phyloP scores from a whole-genome alignment of 257 asterid genomes.

The Echites panduratus region DNA sequence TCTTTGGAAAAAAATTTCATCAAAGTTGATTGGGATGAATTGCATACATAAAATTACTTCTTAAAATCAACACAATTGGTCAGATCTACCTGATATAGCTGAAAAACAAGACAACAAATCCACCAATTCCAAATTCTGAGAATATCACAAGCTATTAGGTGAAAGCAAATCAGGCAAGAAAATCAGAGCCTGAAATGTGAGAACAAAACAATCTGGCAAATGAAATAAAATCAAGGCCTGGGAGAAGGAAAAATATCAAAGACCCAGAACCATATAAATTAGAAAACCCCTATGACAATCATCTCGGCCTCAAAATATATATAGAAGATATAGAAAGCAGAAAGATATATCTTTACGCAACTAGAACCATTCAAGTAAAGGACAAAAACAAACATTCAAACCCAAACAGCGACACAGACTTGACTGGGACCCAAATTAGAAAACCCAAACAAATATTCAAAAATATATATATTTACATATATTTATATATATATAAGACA shows the following conservation, averaged over 20 bases:
- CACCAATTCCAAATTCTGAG: background rate
- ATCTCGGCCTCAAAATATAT: slow-evolving; percentile 8
- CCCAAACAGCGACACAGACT: background rate
- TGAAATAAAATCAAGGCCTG: slow-evolving; percentile 7
- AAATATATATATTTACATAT: too few relatives aligned
- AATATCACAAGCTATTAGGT: background rate
- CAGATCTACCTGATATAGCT: slow-evolving; percentile 18
- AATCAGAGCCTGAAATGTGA: background rate
- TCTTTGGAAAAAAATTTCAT: background rate
- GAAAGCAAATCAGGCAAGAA: background rate
- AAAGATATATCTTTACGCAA: slow-evolving; percentile 19
- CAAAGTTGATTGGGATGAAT: background rate
- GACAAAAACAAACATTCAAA: too few relatives aligned
- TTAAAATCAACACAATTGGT: slow-evolving; percentile 5
- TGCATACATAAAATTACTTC: background rate
- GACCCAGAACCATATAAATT: slow-evolving; percentile 6
- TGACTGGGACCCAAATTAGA: background rate
- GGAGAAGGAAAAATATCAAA: background rate
- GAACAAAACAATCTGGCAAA: background rate
- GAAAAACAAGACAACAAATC: slow-evolving; percentile 3
- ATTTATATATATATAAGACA: too few relatives aligned
- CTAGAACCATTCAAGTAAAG: slow-evolving; percentile 1
- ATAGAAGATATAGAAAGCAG: background rate
- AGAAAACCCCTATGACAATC: background rate
- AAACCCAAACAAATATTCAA: background rate